phyloP scores from a whole-genome alignment of 2,329 filamentous ascomycete genomes.

The Microdochium nivale region DNA sequence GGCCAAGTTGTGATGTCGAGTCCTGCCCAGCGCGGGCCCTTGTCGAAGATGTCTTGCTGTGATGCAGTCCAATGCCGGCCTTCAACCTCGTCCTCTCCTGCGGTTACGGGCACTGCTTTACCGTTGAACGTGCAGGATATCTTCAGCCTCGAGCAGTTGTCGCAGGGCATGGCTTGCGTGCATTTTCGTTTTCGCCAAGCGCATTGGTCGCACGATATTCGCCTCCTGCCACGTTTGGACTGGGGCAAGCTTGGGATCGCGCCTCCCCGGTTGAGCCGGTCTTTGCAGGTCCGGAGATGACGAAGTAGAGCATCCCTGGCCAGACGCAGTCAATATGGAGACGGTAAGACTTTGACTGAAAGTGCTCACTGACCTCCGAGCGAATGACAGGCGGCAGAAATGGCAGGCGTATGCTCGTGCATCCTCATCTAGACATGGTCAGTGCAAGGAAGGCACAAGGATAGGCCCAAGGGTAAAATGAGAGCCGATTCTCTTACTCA shows the following conservation, averaged over 20 bases:
- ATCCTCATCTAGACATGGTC: background rate
- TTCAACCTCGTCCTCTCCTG: background rate
- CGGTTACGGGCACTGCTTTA: background rate
- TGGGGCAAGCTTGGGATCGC: background rate
- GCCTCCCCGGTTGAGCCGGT: background rate
- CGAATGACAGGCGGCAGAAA: background rate
- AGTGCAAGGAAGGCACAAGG: background rate
- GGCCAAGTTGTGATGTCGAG: no score
- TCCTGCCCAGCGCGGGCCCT: no score
- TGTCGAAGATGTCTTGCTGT: background rate
- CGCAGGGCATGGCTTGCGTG: background rate
- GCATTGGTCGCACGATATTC: slow-evolving; percentile 1
- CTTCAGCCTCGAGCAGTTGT: background rate
- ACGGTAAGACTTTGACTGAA: background rate
- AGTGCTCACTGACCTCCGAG: background rate
- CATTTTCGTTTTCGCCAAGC: background rate
- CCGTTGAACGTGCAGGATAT: background rate
- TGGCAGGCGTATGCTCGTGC: background rate
- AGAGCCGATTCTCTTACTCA: no score
- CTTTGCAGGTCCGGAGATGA: background rate
- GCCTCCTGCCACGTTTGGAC: slow-evolving; percentile 1
- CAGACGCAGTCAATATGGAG: background rate
- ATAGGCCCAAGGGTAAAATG: no score
- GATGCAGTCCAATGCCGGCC: background rate
- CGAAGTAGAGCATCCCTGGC: slow-evolving; percentile 1